Evolutionary conservation across 352 stramenopile genomes (phyloP).

Genomic region (Phytophthora boehmeriae): DNA sequence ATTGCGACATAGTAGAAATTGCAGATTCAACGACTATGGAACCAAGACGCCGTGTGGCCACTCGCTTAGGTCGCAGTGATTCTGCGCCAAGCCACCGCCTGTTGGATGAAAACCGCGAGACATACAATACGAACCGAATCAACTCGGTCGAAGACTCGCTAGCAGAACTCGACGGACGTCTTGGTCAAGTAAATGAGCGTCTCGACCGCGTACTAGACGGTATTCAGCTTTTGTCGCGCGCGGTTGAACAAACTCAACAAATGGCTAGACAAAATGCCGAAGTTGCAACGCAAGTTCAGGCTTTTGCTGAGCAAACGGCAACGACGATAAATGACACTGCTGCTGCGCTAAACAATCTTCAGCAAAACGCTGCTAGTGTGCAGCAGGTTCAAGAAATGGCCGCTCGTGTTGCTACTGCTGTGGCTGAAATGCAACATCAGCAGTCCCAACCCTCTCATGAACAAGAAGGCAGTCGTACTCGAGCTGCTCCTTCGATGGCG

Average conservation of each 20-base stretch:
- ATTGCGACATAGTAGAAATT: slow-evolving; percentile 27
- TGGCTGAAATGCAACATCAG: neutral
- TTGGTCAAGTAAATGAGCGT: neutral
- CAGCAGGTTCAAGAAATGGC: too few relatives aligned
- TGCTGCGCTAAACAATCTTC: neutral
- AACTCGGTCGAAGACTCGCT: neutral
- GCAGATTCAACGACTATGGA: neutral
- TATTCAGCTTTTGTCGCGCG: neutral
- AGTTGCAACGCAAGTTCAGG: neutral
- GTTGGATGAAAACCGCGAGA: neutral
- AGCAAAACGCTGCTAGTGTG: neutral
- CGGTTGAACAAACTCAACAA: neutral
- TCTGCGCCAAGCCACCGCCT: too few relatives aligned
- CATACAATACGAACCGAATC: neutral
- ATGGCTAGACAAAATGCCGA: neutral
- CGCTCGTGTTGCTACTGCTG: neutral
- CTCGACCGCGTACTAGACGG: neutral
- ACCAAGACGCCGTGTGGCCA: neutral
- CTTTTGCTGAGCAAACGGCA: neutral
- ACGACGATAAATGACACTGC: neutral
- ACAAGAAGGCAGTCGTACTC: neutral
- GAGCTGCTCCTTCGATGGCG: neutral
- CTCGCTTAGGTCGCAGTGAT: too few relatives aligned
- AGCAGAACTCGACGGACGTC: neutral
- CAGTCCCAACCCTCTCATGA: neutral